These are phyloP conservation scores for Arthrobotrys entomopaga DNA, from an alignment of 2,329 filamentous ascomycete species.

Conservation along the genomic window DNA sequence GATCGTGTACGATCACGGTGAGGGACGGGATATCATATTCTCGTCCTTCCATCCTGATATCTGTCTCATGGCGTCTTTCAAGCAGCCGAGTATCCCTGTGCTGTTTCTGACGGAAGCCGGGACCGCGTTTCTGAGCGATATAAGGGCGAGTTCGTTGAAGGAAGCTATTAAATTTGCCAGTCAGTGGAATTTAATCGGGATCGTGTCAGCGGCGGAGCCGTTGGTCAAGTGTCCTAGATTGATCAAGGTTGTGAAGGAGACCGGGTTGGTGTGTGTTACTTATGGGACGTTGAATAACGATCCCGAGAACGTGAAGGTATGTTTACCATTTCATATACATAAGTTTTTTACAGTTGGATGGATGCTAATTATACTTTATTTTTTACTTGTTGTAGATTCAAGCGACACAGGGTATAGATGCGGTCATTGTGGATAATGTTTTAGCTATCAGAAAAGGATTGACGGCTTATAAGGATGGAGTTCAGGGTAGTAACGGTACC, in stretches of 20 bases:
- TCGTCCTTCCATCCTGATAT: constrained; percentile 98
- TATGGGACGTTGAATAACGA: constrained; percentile 95
- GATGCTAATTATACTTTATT: not conserved
- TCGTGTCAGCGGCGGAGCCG: constrained; percentile 88
- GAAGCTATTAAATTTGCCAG: constrained; percentile 95
- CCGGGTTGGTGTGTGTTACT: constrained; percentile 90
- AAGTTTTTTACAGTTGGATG: not conserved
- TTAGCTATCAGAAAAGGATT: constrained; percentile 91
- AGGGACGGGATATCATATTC: constrained; percentile 91
- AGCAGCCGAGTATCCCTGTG: constrained; percentile 86
- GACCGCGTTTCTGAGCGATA: constrained; percentile 81
- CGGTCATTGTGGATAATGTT: constrained; percentile 95
- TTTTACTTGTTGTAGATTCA: constrained; percentile 71
- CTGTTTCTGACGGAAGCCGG: constrained; percentile 94
- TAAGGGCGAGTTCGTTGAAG: constrained; percentile 88
- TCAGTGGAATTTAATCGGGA: constrained; percentile 91
- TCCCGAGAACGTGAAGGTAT: constrained; percentile 82
- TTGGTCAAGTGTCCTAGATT: constrained; percentile 88
- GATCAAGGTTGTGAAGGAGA: constrained; percentile 86
- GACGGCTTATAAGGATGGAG: constrained; percentile 63
- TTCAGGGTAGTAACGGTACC: constrained; percentile 11
- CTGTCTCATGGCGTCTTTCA: constrained; percentile 91
- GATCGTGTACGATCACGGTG: constrained; percentile 87
- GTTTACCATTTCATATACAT: not conserved
- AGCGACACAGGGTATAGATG: constrained; percentile 94